Evolutionary conservation across 495 filamentous ascomycete genomes (phyloP).

Genomic region (Talaromyces ruber): DNA sequence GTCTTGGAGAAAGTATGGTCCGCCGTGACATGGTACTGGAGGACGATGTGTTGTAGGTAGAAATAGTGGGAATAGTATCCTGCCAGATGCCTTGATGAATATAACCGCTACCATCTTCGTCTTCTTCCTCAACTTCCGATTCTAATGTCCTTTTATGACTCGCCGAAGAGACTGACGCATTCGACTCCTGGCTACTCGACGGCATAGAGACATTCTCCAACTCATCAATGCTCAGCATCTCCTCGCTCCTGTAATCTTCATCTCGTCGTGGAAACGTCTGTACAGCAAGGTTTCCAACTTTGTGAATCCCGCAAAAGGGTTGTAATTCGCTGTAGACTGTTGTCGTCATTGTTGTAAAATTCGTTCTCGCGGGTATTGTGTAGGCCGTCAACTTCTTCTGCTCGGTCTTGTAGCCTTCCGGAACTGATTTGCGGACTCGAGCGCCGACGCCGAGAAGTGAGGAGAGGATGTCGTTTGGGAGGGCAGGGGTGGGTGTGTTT

Average conservation of each 20-base stretch:
- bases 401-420: constrained; percentile 81
- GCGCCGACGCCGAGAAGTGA: constrained; percentile 83
- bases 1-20: constrained; percentile 25
- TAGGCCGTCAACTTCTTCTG: constrained; percentile 15
- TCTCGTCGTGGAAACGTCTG: constrained; percentile 12
- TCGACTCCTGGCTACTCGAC: constrained; percentile 37
- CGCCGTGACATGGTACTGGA: constrained; percentile 10
- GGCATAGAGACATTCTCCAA: constrained; percentile 33
- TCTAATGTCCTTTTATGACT: constrained; percentile 34
- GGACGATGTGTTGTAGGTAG: background rate
- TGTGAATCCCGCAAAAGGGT: constrained; percentile 70
- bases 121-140: constrained; percentile 6
- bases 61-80: background rate
- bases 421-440: constrained; percentile 83
- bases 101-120: constrained; percentile 8
- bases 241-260: constrained; percentile 6
- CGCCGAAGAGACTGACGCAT: constrained; percentile 16
- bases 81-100: constrained; percentile 6
- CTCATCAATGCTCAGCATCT: constrained; percentile 19
- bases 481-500: constrained; percentile 32
- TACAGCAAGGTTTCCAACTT: constrained; percentile 40
- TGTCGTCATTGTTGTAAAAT: constrained; percentile 7
- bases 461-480: constrained; percentile 60
- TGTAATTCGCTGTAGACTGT: constrained; percentile 45
- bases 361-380: constrained; percentile 15